Base-by-base conservation (phyloP, 139 green algal species). In the Dunaliella primolecta region DNA sequence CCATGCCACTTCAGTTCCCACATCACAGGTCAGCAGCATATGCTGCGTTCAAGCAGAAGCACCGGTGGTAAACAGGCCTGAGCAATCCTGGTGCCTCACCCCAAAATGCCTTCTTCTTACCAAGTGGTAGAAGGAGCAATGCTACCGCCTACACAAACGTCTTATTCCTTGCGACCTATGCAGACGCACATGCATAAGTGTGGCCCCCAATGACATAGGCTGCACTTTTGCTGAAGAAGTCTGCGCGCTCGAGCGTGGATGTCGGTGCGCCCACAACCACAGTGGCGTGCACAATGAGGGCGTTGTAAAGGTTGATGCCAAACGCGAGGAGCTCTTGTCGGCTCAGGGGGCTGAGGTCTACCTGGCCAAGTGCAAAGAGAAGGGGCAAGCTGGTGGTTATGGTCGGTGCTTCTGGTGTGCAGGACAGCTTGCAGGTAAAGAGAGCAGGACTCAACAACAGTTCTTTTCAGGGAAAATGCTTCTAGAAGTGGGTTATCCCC, bases 301-400 rank as follows among this genome's bases (percentile, higher is more conserved):
- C 89, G 86, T 98, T 99, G 93, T 99, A 99, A 29, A 94, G 84
- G 90, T 99, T 99, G 90, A 98, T 96, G 84, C 92, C 97, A 85
- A 99, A 96, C 2, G 93, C 92, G n/a, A 93, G 95, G 1, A 92
- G 90, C 87, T 95, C 90, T 3, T 93, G 82, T 0, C 86, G 81
- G 46, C 38, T 85, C 74, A 98, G 89, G 0, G 83, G 81, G 0
- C 80, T 78, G 2, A 98, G 81, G 71, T 96, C 90, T 34, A 95
- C 89, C 90, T 94, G 78, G 25, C n/a, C n/a, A n/a, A n/a, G n/a
- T 25, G 3, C 25, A n/a, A n/a, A 71, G 79, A 72, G 36, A 75
- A 21, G 78, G 31, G 33, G 31, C 78, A 56, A n/a, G 29, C 15
- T 23, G 57, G 57, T 74, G 57, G 21, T n/a, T 74, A 74, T 74